phyloP scores from a whole-genome alignment of 169 alveolate genomes.

The Eimeria brunetti region DNA sequence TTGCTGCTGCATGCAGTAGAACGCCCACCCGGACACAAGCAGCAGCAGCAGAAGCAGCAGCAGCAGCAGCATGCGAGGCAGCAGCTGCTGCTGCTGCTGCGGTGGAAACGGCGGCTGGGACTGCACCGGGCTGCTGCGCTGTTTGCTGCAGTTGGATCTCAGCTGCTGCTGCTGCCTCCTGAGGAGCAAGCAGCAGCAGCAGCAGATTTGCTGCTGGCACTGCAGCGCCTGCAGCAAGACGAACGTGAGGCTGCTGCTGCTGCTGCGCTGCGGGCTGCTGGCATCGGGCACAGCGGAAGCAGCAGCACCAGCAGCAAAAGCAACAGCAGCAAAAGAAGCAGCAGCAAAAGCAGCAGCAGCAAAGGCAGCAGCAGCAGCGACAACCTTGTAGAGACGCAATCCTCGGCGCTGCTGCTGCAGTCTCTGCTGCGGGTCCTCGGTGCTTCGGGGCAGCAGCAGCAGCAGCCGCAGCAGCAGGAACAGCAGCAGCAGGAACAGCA shows the following conservation, averaged over 20 bases:
- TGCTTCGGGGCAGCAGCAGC: not conserved
- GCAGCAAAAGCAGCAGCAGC: constrained; percentile 32
- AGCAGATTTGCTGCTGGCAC: constrained; percentile 48
- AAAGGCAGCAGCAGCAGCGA: constrained; percentile 6
- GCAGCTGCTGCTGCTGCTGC: constrained; percentile 72
- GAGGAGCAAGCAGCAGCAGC: constrained; percentile 48
- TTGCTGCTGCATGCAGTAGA: constrained; percentile 16
- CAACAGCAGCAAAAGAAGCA: constrained; percentile 34
- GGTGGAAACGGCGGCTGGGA: constrained; percentile 53
- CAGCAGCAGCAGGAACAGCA: not conserved
- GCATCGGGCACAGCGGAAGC: not conserved
- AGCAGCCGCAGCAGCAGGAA: not conserved
- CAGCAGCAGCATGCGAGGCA: constrained; percentile 47
- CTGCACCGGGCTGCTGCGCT: constrained; percentile 32
- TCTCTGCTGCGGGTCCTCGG: constrained; percentile 39
- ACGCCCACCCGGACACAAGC: not conserved
- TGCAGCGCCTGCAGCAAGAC: constrained; percentile 49
- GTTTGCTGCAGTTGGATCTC: constrained; percentile 28
- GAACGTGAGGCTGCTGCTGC: constrained; percentile 70
- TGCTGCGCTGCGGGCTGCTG: constrained; percentile 1
- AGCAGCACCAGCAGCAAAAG: not conserved
- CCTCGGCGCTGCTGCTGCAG: constrained; percentile 13
- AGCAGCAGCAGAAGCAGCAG: constrained; percentile 14
- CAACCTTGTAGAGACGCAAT: not conserved
- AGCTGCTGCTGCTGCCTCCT: constrained; percentile 33